phyloP scores from a whole-genome alignment of 345 rosid species.

The Rubroshorea leprosula region DNA sequence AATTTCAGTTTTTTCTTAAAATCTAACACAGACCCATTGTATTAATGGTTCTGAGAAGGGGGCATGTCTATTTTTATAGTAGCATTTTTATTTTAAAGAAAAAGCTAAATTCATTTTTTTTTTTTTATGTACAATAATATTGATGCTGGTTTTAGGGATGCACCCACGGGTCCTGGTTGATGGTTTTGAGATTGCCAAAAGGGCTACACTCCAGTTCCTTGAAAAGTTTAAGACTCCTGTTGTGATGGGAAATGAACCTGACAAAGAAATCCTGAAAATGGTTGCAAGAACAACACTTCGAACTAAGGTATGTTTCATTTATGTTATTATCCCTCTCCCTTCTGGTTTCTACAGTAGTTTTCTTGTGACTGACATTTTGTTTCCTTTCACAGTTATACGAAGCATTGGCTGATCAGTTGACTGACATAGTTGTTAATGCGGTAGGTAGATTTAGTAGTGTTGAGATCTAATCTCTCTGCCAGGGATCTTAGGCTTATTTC shows the following conservation, averaged over 20 bases:
- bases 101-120: neutral
- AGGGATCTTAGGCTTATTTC: no score
- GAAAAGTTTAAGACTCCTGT: conserved; percentile 94
- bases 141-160: conserved; percentile 56
- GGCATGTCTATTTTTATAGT: neutral
- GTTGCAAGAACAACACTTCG: conserved; percentile 91
- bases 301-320: conserved; percentile 59
- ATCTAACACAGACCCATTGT: no score
- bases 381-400: conserved; percentile 60
- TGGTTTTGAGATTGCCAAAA: conserved; percentile 95
- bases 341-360: neutral
- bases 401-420: conserved; percentile 88
- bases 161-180: conserved; percentile 98
- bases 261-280: conserved; percentile 90
- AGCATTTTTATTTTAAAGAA: neutral
- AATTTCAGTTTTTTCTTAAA: no score
- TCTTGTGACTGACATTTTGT: conserved; percentile 4
- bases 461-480: neutral
- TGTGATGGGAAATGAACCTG: conserved; percentile 92
- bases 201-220: conserved; percentile 87
- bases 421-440: conserved; percentile 79
- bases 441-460: conserved; percentile 37
- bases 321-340: neutral
- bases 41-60: neutral
- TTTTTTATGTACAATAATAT: conserved; percentile 1